Base-by-base conservation (phyloP, 805 yeast species). In the Dipodascopsis tothii region DNA sequence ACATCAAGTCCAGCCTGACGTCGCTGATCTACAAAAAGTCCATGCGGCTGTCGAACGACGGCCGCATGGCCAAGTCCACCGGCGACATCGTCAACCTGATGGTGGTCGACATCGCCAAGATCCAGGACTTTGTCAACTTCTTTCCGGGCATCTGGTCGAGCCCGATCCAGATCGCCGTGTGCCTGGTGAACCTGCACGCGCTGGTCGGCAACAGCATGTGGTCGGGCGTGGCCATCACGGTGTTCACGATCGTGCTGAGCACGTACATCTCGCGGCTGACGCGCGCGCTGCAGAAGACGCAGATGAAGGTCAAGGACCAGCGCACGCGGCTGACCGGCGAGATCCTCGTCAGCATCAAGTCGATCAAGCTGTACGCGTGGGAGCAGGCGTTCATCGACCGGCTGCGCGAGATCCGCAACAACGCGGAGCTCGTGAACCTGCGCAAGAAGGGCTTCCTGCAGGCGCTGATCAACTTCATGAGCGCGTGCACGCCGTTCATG, bases 351-450 rank as follows among this genome's bases (percentile, higher is more conserved):
- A 88, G 87, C 56, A 85, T 92, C 61, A 90, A 87, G 66, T 85
- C 96, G 3, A 70, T 92, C 61, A 92, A 92, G 60, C 71, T 92
- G 38, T 92, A 90, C 58, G 94, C 92, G 1, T 92, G 98, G 98
- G 98, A 92, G 65, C 67, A 62, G 19, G 94, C 97, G 3, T 86
- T 86, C 60, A 74, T 76, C 55, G 72, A 70, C 21, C 80, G 81
- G 54, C 69, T 92, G 47, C 75, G 76, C 53, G 67, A 78, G 57
- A 94, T 88, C 22, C 81, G 98, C 72, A 85, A 90, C 59, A 84
- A 84, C 78, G 92, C 14, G 32, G 70, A 65, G 44, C 83, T 90
- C 69, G 86, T 70, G n/a, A 87, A 84, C 53, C 73, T 92, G 62
- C 77, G 73, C 51, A 77, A 69, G 55, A 81, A 86, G 68, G 88